phyloP scores from a whole-genome alignment of 2,329 filamentous ascomycete species.

The Diaporthe batatas region DNA sequence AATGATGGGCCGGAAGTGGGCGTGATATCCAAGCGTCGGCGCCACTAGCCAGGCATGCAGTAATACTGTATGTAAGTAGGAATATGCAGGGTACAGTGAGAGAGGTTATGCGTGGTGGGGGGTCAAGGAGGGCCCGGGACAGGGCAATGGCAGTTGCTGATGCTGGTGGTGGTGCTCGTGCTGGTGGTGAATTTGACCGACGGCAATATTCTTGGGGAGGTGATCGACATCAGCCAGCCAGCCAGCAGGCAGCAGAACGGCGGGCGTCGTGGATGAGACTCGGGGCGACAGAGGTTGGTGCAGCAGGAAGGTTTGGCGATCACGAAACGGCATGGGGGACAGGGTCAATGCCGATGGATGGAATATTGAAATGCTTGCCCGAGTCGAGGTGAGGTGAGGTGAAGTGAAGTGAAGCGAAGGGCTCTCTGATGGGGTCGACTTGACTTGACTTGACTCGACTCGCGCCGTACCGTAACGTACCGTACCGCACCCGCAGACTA shows the following conservation, averaged over 20 bases:
- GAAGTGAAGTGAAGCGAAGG: no score
- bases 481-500: conserved; percentile 11
- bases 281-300: conserved; percentile 23
- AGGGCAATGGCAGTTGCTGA: background rate
- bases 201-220: conserved; percentile 26
- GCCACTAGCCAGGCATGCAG: conserved; percentile 1
- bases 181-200: conserved; percentile 17
- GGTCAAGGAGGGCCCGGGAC: background rate
- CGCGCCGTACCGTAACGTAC: conserved; percentile 10
- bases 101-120: background rate
- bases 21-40: conserved; percentile 8
- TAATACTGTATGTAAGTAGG: background rate
- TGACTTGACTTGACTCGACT: conserved; percentile 3
- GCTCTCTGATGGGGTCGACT: background rate
- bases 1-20: background rate
- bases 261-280: conserved; percentile 23
- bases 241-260: background rate
- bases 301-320: conserved; percentile 32
- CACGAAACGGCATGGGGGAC: conserved; percentile 5
- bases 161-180: no score
- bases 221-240: conserved; percentile 32
- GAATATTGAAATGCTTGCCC: background rate
- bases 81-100: conserved; percentile 10
- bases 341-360: conserved; percentile 26
- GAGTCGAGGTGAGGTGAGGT: background rate